Base-by-base conservation (phyloP, 2,329 filamentous ascomycete genomes). In the Apiospora hydei region DNA sequence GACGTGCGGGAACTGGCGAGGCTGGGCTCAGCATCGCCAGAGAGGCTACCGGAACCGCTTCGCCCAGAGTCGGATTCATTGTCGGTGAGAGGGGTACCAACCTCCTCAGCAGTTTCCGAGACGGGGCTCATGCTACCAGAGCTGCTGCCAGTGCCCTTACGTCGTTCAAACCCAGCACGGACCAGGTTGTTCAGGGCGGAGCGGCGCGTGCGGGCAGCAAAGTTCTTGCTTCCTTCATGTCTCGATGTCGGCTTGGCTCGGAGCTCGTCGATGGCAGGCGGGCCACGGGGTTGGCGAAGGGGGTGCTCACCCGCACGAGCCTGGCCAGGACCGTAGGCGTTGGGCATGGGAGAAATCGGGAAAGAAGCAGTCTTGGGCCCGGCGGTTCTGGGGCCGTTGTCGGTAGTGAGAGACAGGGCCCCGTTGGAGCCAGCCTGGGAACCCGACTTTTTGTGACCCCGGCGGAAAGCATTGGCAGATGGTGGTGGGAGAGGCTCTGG, bases 211-310 rank as follows among this genome's bases (percentile, higher is more conserved):
- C 96, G 95, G 71, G 95, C 91, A 14, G 93, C 93, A 84, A 99
- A 99, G 86, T 99, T 99, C 90, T 98, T 92, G 90, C 96, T 98
- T 34, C 96, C 96, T 82, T 98, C 96, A 75, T 96, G 90, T 85
- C 95, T 98, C 76, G 94, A 92, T 11, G 96, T 98, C 1, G 96
- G 96, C 84, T 95, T 96, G 26, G 92, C 89, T 79, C 92, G 90
- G 73, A 99, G 90, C 84, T 99, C 96, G 76, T 99, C 96, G 69
- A 98, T 88, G 18, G 94, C 91, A 18, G 96, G 96, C 34, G 96
- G 96, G 6, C 95, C 95, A 75, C 95, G 94, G 70, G 96, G 96
- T 83, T 99, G 96, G 72, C 96, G 95, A 70, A 94, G 85, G 11
- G 96, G 96, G 81, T 99, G 96, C 84, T 98, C 96, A 76, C 96